Percentiles rank a stretch among this genome's conserved stretches.
Conservation (phyloP, 2,329 filamentous ascomycete species). For the Mycosphaerelloides madeirae region DNA sequence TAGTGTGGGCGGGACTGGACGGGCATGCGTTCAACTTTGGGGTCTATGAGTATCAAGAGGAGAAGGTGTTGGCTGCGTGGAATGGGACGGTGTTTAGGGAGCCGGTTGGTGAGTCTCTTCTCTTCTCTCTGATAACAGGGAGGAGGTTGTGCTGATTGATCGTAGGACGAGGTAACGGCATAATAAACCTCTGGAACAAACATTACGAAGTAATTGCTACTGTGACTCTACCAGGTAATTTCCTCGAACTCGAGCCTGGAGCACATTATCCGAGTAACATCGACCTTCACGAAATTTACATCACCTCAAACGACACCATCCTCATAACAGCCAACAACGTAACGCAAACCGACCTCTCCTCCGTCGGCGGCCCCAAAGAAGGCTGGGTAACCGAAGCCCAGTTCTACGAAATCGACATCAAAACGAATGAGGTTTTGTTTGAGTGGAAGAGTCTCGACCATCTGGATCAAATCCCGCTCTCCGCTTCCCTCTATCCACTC, state of each 20-base stretch:
- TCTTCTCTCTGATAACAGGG: too few species aligned
- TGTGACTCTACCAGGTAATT: constrained; percentile 15
- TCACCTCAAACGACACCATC: constrained; percentile 30
- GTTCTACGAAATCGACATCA: constrained; percentile 32
- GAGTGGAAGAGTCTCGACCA: constrained; percentile 37
- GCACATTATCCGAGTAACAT: constrained; percentile 14
- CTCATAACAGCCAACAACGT: constrained; percentile 30
- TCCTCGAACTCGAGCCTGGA: constrained; percentile 10
- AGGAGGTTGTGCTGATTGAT: too few species aligned
- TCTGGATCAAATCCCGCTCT: constrained; percentile 27
- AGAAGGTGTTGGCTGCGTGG: constrained; percentile 17
- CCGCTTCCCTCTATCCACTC: constrained; percentile 31
- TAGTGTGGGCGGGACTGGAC: constrained; percentile 18
- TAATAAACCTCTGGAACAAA: constrained; percentile 14
- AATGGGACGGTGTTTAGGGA: constrained; percentile 17
- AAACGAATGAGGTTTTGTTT: constrained; percentile 33
- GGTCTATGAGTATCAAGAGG: constrained; percentile 12
- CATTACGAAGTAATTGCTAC: constrained; percentile 16
- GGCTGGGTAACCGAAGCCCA: constrained; percentile 32
- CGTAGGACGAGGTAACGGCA: constrained; percentile 18
- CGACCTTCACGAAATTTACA: constrained; percentile 35
- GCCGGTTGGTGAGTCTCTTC: constrained; percentile 9
- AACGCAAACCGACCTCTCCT: constrained; percentile 26
- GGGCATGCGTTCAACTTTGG: constrained; percentile 16
- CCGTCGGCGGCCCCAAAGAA: constrained; percentile 24